Evolutionary conservation across 805 yeast species (phyloP), one percentile per base, ranked within the genome.

Genomic region (Yamadazyma sp.): DNA sequence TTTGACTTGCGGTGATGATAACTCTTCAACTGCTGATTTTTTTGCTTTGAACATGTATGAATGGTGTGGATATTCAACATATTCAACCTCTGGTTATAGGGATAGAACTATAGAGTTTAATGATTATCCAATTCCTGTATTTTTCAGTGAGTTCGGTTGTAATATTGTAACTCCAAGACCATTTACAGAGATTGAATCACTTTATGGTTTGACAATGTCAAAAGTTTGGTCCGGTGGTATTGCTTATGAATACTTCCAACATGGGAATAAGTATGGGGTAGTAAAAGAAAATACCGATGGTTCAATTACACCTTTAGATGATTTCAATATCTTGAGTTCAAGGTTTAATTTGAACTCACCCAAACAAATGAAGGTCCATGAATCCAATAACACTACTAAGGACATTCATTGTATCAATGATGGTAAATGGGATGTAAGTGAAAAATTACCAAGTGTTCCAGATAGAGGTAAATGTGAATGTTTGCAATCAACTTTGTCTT

Each of bases 401-500:
- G 3, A 27, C 6, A 18, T 13, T 16, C 15, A 13, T 7, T 39
- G 43, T 27, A 13, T 22, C 14, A 27, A 4, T 6, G 24, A 19
- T 15, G 20, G 20, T 27, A 19, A 22, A 15, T 53, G 61, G 58
- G 36, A 43, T 9, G 56, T 47, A 1, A 45, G 59, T 13, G 28
- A 24, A 4, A 29, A 27, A 1, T 43, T 70, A 21, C 77, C 77
- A 0, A 57, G 50, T 5, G 57, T 64, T 1, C 77, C 78, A 2
- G 61, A 66, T 38, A 42, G 55, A 7, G 63, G 60, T 11, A 53
- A 61, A 33, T 73, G 77, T 49, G 72, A 65, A 40, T 71, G 76
- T 43, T 50, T 70, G 20, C 58, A 65, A 53, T 45, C 66, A 7
- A 58, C 67, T 4, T 45, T 68, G 4, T 45, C 61, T 1, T 72